Percentiles rank a stretch among this genome's conserved stretches.
phyloP scores from a whole-genome alignment of 768 basidiomycete species.

The Favolaschia claudopus region DNA sequence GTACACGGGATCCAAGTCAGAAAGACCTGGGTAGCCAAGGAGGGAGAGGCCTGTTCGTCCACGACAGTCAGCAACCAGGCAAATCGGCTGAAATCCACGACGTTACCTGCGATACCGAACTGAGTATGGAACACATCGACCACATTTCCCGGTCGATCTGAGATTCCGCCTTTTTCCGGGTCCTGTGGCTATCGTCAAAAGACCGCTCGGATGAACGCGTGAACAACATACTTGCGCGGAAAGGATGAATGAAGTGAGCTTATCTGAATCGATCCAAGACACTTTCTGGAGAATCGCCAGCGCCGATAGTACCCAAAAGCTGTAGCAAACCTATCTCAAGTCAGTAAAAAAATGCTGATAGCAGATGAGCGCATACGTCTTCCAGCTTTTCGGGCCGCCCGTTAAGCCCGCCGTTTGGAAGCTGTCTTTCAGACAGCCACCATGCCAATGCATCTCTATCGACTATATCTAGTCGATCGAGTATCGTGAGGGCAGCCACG shows the following conservation, averaged over 20 bases:
- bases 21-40: conserved; percentile 84
- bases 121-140: conserved; percentile 97
- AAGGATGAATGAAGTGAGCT: conserved; percentile 82
- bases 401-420: conserved; percentile 93
- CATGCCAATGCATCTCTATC: conserved; percentile 84
- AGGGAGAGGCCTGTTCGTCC: conserved; percentile 76
- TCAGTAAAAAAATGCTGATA: neutral
- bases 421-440: conserved; percentile 95
- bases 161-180: conserved; percentile 88
- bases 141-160: conserved; percentile 93
- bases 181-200: conserved; percentile 59
- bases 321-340: conserved; percentile 85
- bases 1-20: conserved; percentile 92
- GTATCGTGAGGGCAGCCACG: conserved; percentile 84
- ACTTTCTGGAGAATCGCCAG: conserved; percentile 85
- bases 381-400: conserved; percentile 98
- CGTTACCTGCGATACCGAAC: conserved; percentile 88
- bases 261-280: conserved; percentile 87
- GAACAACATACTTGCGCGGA: conserved; percentile 81
- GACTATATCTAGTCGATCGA: conserved; percentile 81
- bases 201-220: too few species aligned
- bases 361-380: conserved; percentile 66
- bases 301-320: conserved; percentile 94
- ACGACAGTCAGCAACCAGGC: neutral
- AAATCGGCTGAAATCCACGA: conserved; percentile 4